Evolutionary conservation across 225 moss, liverwort and hornwort species (phyloP).

Genomic region (Rhytidiadelphus loreus): DNA sequence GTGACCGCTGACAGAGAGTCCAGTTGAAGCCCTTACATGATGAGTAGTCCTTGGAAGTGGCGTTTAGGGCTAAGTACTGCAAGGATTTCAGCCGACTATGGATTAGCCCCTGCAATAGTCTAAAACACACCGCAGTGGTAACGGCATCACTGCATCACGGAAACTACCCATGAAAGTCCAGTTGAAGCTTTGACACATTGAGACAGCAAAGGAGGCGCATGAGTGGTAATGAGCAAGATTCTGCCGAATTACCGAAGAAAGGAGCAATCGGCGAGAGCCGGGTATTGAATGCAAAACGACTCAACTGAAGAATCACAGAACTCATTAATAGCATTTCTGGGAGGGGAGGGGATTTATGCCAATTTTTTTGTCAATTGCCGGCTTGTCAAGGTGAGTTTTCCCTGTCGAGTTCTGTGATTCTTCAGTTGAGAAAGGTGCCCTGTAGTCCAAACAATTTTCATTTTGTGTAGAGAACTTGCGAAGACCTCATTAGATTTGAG

Average conservation of each 20-base stretch:
- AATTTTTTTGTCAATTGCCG: conserved; percentile 79
- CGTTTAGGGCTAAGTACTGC: too few species aligned
- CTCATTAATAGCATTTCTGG: not conserved
- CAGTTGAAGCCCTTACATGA: not conserved
- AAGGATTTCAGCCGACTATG: too few species aligned
- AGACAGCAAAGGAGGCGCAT: not conserved
- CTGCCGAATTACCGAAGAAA: conserved; percentile 44
- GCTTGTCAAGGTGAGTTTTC: conserved; percentile 60
- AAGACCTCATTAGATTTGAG: not conserved
- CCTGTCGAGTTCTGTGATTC: not conserved
- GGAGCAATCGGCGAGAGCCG: conserved; percentile 70
- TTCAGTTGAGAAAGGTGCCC: not conserved
- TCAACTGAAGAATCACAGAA: not conserved
- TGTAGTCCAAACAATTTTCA: not conserved
- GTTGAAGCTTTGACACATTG: not conserved
- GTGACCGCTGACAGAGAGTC: too few species aligned
- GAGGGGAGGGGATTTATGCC: conserved; percentile 3
- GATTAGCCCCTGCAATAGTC: not conserved
- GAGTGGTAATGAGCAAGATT: conserved; percentile 14
- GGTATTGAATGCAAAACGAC: conserved; percentile 19
- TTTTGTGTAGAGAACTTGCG: not conserved
- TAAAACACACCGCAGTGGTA: not conserved
- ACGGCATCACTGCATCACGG: not conserved
- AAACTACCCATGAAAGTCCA: not conserved
- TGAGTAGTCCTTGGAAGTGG: not conserved